Percentiles rank a stretch among this genome's conserved stretches.
These are phyloP conservation scores for Sonneratia caseolaris DNA, from an alignment of 345 rosid genomes.

Conservation along the genomic window DNA sequence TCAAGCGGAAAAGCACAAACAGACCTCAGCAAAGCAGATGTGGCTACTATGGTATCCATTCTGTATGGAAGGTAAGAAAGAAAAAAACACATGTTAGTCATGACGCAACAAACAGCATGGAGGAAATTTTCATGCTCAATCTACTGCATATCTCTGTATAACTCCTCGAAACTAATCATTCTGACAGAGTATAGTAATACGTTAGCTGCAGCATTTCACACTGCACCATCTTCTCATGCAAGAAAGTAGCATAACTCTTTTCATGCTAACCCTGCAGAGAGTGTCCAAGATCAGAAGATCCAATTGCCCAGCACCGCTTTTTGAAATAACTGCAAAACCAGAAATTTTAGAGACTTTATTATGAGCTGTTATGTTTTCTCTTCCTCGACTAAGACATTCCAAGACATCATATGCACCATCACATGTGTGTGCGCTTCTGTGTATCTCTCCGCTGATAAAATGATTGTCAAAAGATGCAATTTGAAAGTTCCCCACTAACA, in stretches of 20 bases:
- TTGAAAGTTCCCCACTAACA: no score
- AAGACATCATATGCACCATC: no score
- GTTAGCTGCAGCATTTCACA: no score
- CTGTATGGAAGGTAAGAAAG: conserved; percentile 29
- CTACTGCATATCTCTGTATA: not conserved
- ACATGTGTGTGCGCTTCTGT: no score
- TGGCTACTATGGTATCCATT: conserved; percentile 33
- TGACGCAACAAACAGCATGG: not conserved
- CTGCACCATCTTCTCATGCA: no score
- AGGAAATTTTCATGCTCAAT: not conserved
- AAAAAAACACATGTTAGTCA: not conserved
- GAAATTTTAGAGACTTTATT: not conserved
- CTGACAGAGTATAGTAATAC: no score
- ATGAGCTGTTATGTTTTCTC: not conserved
- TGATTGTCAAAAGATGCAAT: no score
- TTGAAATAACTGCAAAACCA: conserved; percentile 59
- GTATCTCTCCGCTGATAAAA: no score
- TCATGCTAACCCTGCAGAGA: no score
- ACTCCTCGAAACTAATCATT: no score
- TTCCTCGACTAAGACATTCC: not conserved
- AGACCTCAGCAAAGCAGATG: conserved; percentile 90
- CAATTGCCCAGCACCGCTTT: conserved; percentile 72
- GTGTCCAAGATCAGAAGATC: conserved; percentile 92
- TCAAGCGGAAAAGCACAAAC: conserved; percentile 2
- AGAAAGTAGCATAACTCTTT: no score